Evolutionary conservation across 2,329 filamentous ascomycete species (phyloP).

Genomic region (Blastomyces emzantsi): DNA sequence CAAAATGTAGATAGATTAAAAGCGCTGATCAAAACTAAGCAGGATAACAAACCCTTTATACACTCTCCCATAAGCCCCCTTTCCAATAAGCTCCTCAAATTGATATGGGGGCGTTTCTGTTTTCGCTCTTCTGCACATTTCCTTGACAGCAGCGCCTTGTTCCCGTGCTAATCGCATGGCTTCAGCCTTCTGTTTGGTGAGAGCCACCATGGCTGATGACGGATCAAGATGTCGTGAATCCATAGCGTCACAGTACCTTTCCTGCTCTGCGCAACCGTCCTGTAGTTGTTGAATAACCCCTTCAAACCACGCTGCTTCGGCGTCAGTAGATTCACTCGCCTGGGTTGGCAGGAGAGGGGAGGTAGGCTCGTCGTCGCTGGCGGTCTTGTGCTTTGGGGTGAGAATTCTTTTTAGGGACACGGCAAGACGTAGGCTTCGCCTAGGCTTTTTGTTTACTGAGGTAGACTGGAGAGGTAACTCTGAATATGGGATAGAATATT

Average conservation of each 20-base stretch:
- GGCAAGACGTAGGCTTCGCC: conserved; percentile 11
- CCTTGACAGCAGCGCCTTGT: conserved; percentile 37
- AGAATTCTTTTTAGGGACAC: conserved; percentile 13
- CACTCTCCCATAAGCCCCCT: conserved; percentile 44
- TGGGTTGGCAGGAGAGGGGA: neutral
- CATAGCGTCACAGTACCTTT: conserved; percentile 18
- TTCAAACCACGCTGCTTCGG: conserved; percentile 1
- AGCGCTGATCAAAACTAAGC: neutral
- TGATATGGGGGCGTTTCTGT: conserved; percentile 39
- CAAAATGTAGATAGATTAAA: neutral
- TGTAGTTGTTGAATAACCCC: conserved; percentile 1
- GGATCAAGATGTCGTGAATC: conserved; percentile 31
- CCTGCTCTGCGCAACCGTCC: conserved; percentile 2
- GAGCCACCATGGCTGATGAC: conserved; percentile 35
- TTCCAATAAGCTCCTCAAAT: conserved; percentile 45
- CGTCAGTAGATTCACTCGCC: neutral
- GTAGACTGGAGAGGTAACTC: conserved; percentile 6
- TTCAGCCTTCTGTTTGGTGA: conserved; percentile 42
- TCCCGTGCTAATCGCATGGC: conserved; percentile 40
- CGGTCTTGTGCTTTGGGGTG: conserved; percentile 10
- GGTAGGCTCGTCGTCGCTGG: conserved; percentile 6
- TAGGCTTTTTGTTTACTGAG: conserved; percentile 10
- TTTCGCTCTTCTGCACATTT: conserved; percentile 40
- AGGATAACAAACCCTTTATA: conserved; percentile 37
- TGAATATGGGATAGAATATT: conserved; percentile 6